Evolutionary conservation across 257 asterid genomes (phyloP).

Genomic region (Ilex asprella): DNA sequence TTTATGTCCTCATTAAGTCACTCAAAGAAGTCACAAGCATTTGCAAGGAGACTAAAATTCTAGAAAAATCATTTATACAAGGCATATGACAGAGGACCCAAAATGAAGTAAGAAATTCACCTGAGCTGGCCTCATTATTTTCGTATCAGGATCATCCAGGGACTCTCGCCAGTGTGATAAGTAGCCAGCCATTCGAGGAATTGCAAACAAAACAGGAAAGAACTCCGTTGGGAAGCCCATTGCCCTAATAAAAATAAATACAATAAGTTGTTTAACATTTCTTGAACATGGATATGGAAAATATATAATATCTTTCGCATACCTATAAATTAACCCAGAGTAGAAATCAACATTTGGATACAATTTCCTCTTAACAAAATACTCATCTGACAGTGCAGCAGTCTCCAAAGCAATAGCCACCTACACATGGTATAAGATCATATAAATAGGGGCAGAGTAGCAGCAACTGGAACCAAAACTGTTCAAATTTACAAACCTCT

Average conservation of each 20-base stretch:
- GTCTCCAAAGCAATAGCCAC: constrained; percentile 96
- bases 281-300: neutral
- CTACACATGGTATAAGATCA: constrained; percentile 27
- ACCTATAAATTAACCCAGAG: constrained; percentile 96
- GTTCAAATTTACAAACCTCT: too few relatives aligned
- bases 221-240: constrained; percentile 98
- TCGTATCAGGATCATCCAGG: constrained; percentile 90
- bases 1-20: too few relatives aligned
- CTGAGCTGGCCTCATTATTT: constrained; percentile 98
- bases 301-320: neutral
- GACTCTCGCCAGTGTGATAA: constrained; percentile 98
- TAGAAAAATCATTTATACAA: too few relatives aligned
- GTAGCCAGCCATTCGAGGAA: constrained; percentile 99
- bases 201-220: constrained; percentile 90
- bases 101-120: constrained; percentile 22
- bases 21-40: too few relatives aligned
- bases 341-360: constrained; percentile 98
- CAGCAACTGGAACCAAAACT: neutral
- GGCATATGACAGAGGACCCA: too few relatives aligned
- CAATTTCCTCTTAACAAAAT: constrained; percentile 90
- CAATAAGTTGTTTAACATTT: neutral
- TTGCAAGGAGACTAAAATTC: too few relatives aligned
- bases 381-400: constrained; percentile 92
- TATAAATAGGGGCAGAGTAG: too few relatives aligned
- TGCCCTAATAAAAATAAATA: constrained; percentile 47